phyloP scores from a whole-genome alignment of 2,329 filamentous ascomycete species.

The Bisporella sp. region DNA sequence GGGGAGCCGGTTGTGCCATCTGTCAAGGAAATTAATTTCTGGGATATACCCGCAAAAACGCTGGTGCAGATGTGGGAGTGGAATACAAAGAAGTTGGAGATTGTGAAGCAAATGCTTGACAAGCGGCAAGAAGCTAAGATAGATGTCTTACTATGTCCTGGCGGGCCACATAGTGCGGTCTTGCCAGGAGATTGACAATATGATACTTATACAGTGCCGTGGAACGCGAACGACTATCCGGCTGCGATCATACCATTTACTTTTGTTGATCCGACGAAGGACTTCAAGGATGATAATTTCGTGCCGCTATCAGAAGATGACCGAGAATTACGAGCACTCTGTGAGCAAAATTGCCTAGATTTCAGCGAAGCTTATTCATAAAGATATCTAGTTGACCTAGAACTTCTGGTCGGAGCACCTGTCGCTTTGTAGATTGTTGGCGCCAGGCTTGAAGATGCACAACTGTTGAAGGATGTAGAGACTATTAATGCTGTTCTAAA shows the following conservation, averaged over 20 bases:
- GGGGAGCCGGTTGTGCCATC: conserved; percentile 28
- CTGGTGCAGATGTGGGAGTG: conserved; percentile 29
- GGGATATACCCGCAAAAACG: conserved; percentile 26
- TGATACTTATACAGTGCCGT: conserved; percentile 30
- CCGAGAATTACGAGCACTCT: conserved; percentile 23
- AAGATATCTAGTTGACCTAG: too few relatives aligned
- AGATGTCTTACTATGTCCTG: conserved; percentile 25
- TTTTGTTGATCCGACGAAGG: conserved; percentile 23
- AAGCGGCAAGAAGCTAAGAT: conserved; percentile 27
- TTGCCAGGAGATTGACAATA: conserved; percentile 27
- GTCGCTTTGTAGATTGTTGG: too few relatives aligned
- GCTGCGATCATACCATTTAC: conserved; percentile 28
- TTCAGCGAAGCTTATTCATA: too few relatives aligned
- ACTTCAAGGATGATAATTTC: conserved; percentile 22
- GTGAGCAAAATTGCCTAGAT: conserved; percentile 8
- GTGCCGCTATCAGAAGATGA: conserved; percentile 21
- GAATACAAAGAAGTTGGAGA: conserved; percentile 26
- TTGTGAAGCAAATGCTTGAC: conserved; percentile 34
- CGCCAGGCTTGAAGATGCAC: too few relatives aligned
- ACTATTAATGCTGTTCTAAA: too few relatives aligned
- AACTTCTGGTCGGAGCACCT: too few relatives aligned
- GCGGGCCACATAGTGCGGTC: conserved; percentile 27
- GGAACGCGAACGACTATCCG: conserved; percentile 30
- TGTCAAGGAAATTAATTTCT: conserved; percentile 29
- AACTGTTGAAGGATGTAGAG: too few relatives aligned